Conservation (phyloP, 1,139 yeast species). For the Pichia sp. region DNA sequence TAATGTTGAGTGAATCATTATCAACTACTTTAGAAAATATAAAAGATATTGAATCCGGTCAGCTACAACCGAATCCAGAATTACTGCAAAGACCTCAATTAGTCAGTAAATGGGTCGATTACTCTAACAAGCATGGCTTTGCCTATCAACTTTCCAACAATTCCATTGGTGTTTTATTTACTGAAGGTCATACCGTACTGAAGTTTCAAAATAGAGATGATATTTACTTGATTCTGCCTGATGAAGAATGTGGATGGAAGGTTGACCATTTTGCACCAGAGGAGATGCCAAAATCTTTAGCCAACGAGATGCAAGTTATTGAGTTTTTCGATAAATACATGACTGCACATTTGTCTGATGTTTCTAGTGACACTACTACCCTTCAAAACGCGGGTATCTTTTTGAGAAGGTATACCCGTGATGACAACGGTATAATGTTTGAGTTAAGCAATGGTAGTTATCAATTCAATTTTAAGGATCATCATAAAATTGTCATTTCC, state of each 20-base stretch:
- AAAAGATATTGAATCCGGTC: conserved; percentile 36
- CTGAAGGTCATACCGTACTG: conserved; percentile 75
- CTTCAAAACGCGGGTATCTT: conserved; percentile 40
- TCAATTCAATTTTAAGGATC: conserved; percentile 94
- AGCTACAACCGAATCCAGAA: conserved; percentile 17
- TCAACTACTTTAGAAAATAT: conserved; percentile 28
- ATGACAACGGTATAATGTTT: conserved; percentile 80
- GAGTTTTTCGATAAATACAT: conserved; percentile 80
- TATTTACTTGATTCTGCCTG: conserved; percentile 59
- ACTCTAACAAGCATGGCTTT: conserved; percentile 92
- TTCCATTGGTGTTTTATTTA: conserved; percentile 87
- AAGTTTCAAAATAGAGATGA: conserved; percentile 61
- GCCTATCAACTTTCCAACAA: conserved; percentile 89
- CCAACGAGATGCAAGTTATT: conserved; percentile 74
- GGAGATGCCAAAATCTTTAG: conserved; percentile 54
- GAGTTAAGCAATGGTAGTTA: conserved; percentile 88
- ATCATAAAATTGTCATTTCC: conserved; percentile 79
- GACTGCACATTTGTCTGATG: conserved; percentile 76
- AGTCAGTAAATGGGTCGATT: conserved; percentile 96
- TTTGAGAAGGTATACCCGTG: conserved; percentile 76
- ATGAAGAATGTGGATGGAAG: conserved; percentile 66
- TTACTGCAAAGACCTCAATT: conserved; percentile 59
- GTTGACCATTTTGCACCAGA: conserved; percentile 55
- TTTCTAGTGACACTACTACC: conserved; percentile 41
- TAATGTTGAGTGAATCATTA: conserved; percentile 26